Evolutionary conservation across 441 rosid species (phyloP), one percentile per base, ranked within the genome.

Genomic region (Adansonia gregorii): DNA sequence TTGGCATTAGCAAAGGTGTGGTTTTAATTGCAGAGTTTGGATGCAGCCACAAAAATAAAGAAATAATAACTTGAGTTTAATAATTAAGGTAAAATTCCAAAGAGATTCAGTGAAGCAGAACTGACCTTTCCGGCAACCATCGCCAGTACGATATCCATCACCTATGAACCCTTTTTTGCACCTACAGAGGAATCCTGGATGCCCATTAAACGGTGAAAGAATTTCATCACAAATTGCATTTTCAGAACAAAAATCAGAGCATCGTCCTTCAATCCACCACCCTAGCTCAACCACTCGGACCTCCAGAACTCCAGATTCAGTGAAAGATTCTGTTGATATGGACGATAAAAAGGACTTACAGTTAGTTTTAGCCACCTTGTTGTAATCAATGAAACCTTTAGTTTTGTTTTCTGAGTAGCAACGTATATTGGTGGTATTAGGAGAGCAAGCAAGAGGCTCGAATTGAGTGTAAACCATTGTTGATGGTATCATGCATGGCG

Each of bases 231-330:
- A 95, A 1, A 19, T 11, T 5, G 97, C 91, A n/a, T 87, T 67
- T 7, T 2, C 7, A 2, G 88, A 80, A 69, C 98, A 95, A 12
- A 55, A 54, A 3, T 39, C 75, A 24, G 55, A 12, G 68, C 96
- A 90, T 0, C 7, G 43, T 49, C 98, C 98, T 39, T 83, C 71
- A 3, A 91, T 52, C 99, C 99, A 95, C 97, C 98, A 95, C 24
- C 56, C 84, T 6, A 93, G 77, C 88, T 81, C 86, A 75, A 92
- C 81, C 75, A 83, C 76, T 78, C 85, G 85, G 54, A 93, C 69
- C 73, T 88, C 97, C 55, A 95, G 19, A 35, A 85, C 82, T 3
- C 86, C 89, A 0, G 78, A 51, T 46, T 1, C 72, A 27, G 74
- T 80, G 7, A 69, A 78, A 15, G 72, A 8, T 67, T 76, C 88